Conservation (phyloP, 345 rosid species). For the Ceriops tagal region DNA sequence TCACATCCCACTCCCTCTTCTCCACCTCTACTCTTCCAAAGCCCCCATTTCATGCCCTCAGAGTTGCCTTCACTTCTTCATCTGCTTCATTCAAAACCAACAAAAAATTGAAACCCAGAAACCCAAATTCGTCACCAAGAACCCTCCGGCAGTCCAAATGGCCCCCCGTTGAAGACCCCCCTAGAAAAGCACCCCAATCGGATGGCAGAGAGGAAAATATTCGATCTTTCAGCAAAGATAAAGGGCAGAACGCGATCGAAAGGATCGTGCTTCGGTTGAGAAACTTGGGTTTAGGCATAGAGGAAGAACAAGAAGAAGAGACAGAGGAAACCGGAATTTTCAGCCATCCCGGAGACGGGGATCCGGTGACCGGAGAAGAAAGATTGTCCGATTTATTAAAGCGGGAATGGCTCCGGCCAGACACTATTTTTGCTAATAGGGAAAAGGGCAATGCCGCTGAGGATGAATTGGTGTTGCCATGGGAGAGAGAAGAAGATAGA, state of each 20-base stretch:
- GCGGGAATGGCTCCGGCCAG: constrained; percentile 90
- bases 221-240: constrained; percentile 32
- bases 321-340: constrained; percentile 20
- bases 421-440: constrained; percentile 39
- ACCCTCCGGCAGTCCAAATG: constrained; percentile 56
- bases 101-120: constrained; percentile 30
- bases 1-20: constrained; percentile 43
- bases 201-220: constrained; percentile 19
- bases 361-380: constrained; percentile 69
- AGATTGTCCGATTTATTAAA: constrained; percentile 67
- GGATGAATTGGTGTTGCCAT: constrained; percentile 43
- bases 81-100: constrained; percentile 31
- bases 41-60: constrained; percentile 34
- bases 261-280: constrained; percentile 82
- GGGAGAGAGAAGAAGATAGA: constrained; percentile 49
- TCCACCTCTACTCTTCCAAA: constrained; percentile 29
- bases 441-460: constrained; percentile 30
- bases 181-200: constrained; percentile 18
- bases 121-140: constrained; percentile 20
- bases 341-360: constrained; percentile 5
- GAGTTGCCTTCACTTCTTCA: constrained; percentile 29
- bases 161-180: constrained; percentile 9
- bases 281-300: constrained; percentile 74
- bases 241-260: constrained; percentile 66
- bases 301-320: constrained; percentile 46